A percentile compares a stretch with the other conserved stretches of the same genome.
phyloP scores from a whole-genome alignment of 2,329 filamentous ascomycete genomes.

The Colletotrichum trifolii region DNA sequence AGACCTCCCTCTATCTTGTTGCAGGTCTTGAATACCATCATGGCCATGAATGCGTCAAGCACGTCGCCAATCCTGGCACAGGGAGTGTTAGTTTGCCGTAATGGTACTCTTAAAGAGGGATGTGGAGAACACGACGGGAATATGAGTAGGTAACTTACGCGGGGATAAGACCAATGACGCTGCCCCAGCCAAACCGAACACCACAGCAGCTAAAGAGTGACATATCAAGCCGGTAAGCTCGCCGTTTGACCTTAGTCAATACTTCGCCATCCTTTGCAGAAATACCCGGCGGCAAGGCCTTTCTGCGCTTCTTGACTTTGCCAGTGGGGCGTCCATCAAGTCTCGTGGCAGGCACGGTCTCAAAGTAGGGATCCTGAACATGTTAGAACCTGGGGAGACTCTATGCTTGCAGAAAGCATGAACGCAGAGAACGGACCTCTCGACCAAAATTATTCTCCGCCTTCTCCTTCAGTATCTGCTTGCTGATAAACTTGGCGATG shows the following conservation, averaged over 20 bases:
- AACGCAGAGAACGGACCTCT: conserved; percentile 51
- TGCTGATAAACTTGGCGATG: conserved; percentile 65
- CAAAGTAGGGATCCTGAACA: conserved; percentile 87
- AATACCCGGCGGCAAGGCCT: conserved; percentile 84
- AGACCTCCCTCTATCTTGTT: conserved; percentile 81
- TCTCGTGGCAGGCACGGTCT: conserved; percentile 80
- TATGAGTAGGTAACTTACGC: conserved; percentile 66
- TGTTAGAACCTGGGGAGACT: conserved; percentile 40
- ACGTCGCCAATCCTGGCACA: conserved; percentile 75
- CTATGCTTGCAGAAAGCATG: neutral
- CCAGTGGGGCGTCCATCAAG: conserved; percentile 72
- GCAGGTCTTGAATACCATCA: conserved; percentile 80
- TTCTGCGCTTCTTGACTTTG: conserved; percentile 86
- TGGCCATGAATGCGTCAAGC: conserved; percentile 77
- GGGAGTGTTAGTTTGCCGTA: conserved; percentile 1
- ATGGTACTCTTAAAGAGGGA: neutral
- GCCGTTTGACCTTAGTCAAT: conserved; percentile 85
- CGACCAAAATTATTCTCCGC: conserved; percentile 68
- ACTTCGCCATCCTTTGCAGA: conserved; percentile 84
- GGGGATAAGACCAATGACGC: conserved; percentile 85
- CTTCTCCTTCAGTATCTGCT: conserved; percentile 68
- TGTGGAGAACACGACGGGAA: neutral
- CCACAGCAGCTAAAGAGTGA: conserved; percentile 84
- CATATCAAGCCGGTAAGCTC: conserved; percentile 88
- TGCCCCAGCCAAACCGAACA: conserved; percentile 88